Conservation (phyloP, 2,329 filamentous ascomycete genomes). For the Neonectria faginata region DNA sequence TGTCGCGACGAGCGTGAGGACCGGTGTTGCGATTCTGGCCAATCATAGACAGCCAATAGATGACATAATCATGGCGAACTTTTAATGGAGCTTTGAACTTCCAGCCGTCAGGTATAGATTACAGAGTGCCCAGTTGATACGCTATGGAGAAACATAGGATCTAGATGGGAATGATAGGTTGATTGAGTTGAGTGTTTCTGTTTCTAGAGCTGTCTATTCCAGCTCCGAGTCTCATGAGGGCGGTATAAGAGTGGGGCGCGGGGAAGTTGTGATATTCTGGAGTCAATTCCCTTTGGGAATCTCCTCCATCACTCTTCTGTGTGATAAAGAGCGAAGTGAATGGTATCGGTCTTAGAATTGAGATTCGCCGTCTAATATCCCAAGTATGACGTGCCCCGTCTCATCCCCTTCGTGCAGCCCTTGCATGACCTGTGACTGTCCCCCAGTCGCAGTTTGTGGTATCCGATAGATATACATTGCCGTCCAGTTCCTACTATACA, state of each 20-base stretch:
- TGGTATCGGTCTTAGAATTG: slow-evolving; percentile 33
- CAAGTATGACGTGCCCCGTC: slow-evolving; percentile 23
- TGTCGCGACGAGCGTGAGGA: slow-evolving; percentile 39
- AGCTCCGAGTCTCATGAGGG: not conserved
- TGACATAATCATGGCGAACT: slow-evolving; percentile 40
- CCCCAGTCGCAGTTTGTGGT: slow-evolving; percentile 32
- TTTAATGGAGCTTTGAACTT: not conserved
- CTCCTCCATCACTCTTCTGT: not conserved
- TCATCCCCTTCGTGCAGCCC: slow-evolving; percentile 20
- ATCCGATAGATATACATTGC: slow-evolving; percentile 47
- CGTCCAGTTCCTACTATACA: slow-evolving; percentile 45
- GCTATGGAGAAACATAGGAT: not conserved
- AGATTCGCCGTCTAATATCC: slow-evolving; percentile 41
- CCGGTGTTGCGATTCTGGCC: slow-evolving; percentile 30
- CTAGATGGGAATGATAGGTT: not conserved
- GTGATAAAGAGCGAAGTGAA: slow-evolving; percentile 8
- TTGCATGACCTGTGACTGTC: slow-evolving; percentile 27
- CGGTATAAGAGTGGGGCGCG: not conserved
- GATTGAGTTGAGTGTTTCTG: not conserved
- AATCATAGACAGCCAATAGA: slow-evolving; percentile 36
- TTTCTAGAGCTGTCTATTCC: not conserved
- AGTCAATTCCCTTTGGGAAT: not conserved
- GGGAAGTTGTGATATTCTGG: not conserved
- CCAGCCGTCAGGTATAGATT: not conserved
- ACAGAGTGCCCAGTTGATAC: not conserved